A percentile compares a stretch with the other conserved stretches of the same genome.
phyloP scores from a whole-genome alignment of 306 rosid genomes.

The Fragaria vesca region DNA sequence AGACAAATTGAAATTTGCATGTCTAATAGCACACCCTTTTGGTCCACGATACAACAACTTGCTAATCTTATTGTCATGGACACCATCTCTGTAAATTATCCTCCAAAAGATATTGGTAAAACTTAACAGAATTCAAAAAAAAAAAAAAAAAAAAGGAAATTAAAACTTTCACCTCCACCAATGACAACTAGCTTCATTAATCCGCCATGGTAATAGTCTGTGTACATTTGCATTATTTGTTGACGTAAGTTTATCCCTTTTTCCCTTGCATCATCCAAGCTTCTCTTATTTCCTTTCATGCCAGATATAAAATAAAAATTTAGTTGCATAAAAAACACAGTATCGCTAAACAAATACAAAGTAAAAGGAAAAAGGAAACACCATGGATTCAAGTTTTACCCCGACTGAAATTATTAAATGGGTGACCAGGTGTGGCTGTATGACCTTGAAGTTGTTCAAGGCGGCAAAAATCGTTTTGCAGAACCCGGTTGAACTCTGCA shows the following conservation, averaged over 20 bases:
- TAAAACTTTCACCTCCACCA: slow-evolving; percentile 79
- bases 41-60: neutral
- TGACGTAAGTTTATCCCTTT: slow-evolving; percentile 76
- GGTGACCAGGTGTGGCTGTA: slow-evolving; percentile 69
- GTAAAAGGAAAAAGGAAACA: slow-evolving; percentile 14
- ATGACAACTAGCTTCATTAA: slow-evolving; percentile 92
- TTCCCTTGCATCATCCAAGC: slow-evolving; percentile 90
- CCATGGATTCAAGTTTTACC: slow-evolving; percentile 45
- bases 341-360: neutral
- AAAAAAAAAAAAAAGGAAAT: slow-evolving; percentile 1
- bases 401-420: slow-evolving; percentile 80
- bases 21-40: neutral
- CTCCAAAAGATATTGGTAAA: slow-evolving; percentile 2
- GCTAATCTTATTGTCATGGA: neutral
- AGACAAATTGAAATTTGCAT: neutral
- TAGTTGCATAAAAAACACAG: slow-evolving; percentile 17
- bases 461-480: slow-evolving; percentile 84
- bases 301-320: slow-evolving; percentile 11
- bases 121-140: slow-evolving; percentile 9
- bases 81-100: neutral
- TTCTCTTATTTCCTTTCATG: slow-evolving; percentile 87
- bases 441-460: slow-evolving; percentile 90
- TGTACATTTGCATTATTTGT: slow-evolving; percentile 64
- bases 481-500: slow-evolving; percentile 81
- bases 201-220: slow-evolving; percentile 86